Evolutionary conservation across 2,329 filamentous ascomycete genomes (phyloP), one percentile per base, ranked within the genome.

Genomic region (Beauveria asiatica): DNA sequence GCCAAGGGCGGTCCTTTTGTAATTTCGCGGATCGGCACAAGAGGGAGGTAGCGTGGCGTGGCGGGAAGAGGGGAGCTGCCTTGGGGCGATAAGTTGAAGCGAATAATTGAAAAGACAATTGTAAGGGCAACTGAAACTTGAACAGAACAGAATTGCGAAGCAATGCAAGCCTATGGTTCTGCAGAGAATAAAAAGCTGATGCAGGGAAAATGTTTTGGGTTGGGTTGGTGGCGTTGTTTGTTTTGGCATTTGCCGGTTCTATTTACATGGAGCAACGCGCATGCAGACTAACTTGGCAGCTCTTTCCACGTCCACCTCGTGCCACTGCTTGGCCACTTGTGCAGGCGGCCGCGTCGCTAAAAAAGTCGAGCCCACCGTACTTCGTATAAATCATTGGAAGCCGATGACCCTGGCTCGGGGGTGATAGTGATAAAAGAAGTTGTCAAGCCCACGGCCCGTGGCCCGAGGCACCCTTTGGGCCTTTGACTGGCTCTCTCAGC

Each of bases 1-100:
- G 57, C 50, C 57, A 51, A 49, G 39, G 25, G 23, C 13, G 60
- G 55, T 58, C 60, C 60, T 61, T 54, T 52, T 11, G 45, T 64
- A 65, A 65, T 65, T 65, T 65, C 64, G 63, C 61, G 62, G 62
- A 62, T 57, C 53, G 58, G 51, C 64, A 62, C 30, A 52, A 27
- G 54, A 57, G 46, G 44, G 54, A 57, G 46, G 49, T 59, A 51
- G 56, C 56, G 56, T 55, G 44, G 56, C 56, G 56, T 55, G 44
- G 58, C 21, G 33, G 44, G 16, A 6, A 3, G 23, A 2, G 54
- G 41, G 44, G 44, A 33, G 42, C 10, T n/a, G 16, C 37, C 21
- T 16, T 30, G 46, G 33, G 17, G 45, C 13, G 41, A 27, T 6
- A 13, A 19, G 37, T 4, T 17, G 27, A 33, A 39, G 13, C 19